Evolutionary conservation across 495 filamentous ascomycete genomes (phyloP).

Genomic region (Aspergillus egyptiacus): DNA sequence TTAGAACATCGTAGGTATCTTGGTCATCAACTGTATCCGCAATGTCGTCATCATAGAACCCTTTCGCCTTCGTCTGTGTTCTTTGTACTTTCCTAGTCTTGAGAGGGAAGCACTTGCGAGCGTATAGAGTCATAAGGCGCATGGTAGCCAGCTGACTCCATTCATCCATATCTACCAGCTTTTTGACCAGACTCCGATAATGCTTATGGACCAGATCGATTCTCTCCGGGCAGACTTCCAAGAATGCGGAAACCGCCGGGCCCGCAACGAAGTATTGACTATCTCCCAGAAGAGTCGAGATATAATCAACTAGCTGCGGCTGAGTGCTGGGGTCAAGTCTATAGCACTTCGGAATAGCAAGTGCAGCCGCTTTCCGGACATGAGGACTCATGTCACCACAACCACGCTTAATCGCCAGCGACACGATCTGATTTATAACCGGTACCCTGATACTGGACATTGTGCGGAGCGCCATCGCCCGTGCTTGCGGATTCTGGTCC

Average conservation of each 20-base stretch:
- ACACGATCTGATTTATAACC: conserved; percentile 99
- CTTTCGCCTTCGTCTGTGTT: conserved; percentile 46
- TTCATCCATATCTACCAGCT: conserved; percentile 98
- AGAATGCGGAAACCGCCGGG: conserved; percentile 80
- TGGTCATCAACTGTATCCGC: conserved; percentile 36
- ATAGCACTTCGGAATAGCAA: conserved; percentile 98
- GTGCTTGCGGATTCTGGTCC: conserved; percentile 81
- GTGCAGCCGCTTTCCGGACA: conserved; percentile 85
- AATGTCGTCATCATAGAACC: conserved; percentile 63
- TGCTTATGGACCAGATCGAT: conserved; percentile 85
- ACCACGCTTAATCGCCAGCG: conserved; percentile 86
- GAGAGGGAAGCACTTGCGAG: conserved; percentile 80
- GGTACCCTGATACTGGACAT: conserved; percentile 96
- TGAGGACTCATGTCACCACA: conserved; percentile 89
- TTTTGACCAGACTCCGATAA: conserved; percentile 75
- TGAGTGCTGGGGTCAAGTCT: conserved; percentile 80
- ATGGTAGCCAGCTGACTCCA: conserved; percentile 87
- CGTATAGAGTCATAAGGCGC: conserved; percentile 74
- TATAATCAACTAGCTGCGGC: conserved; percentile 75
- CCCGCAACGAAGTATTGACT: conserved; percentile 93
- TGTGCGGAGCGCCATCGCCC: conserved; percentile 83
- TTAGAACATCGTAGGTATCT: conserved; percentile 49
- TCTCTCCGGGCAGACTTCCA: conserved; percentile 81
- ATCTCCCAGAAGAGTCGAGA: conserved; percentile 73
- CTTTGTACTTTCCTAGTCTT: conserved; percentile 52